Evolutionary conservation across 1,139 yeast species (phyloP), one percentile per base, ranked within the genome.

Genomic region (Sugiyamaella xylanicola): DNA sequence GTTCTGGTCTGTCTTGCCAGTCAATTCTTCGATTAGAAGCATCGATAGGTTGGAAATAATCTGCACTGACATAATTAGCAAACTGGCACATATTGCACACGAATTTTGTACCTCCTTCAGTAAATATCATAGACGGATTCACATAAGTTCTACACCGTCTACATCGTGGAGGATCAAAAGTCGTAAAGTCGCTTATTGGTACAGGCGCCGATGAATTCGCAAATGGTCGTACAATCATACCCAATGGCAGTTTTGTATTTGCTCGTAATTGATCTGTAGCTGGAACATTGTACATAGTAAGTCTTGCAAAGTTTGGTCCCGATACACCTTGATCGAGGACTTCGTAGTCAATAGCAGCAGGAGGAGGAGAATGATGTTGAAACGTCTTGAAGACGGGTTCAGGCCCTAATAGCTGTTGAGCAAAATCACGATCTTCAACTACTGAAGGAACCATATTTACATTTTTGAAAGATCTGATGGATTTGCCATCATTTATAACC

Each of bases 81-180:
- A 87, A 88, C 59, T 84, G 86, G 73, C 99, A 93, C 66, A 93
- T 82, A 71, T 93, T 93, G 75, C 99, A 93, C 22, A 83, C 78
- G 71, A 89, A 87, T 59, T 75, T 77, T 45, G 85, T 82, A 43
- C 85, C 85, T 51, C 79, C 80, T 8, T 83, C 78, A 63, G 86
- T 85, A 63, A 84, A 75, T 29, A 69, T 85, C 85, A 88, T 87
- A 16, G 85, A 82, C 1, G 98, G 96, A 68, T 93, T 93, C 62
- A 91, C 79, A 70, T 91, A 93, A 1, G 96, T 81, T 57, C 97
- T 81, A 72, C 99, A 93, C 57, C 99, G 84, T 62, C 83, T 81
- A 72, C 99, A 93, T 65, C 99, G 81, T 37, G 95, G 85, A 0
- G 97, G 97, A 0, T 91, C 89, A 1, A 77, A 67, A 9, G 43